Evolutionary conservation across 106 monocot species (phyloP), one percentile per base, ranked within the genome.

Genomic region (Allium cepa): DNA sequence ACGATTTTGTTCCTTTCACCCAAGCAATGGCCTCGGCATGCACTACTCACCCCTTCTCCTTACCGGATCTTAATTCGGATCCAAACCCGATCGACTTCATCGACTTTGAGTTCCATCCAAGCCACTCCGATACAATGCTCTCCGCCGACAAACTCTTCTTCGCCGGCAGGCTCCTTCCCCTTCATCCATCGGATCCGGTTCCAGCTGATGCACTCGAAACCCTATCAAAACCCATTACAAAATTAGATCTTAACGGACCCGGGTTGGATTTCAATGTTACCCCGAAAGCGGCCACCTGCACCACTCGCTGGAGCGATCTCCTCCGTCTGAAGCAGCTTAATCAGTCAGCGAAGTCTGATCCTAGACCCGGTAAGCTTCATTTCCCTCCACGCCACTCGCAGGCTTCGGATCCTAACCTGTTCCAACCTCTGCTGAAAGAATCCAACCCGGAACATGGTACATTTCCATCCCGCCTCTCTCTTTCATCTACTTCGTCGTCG

Each of bases 271-370:
- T 60, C 60, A 26, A 5, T 0, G 60, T 60, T 26, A 17, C 60
- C 60, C 60, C 60, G 18, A 60, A 60, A 18, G 60, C 60, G 9
- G 18, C 60, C 60, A 60, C 60, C 60, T 60, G 60, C 60, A 60
- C 60, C 60, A n/a, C 9, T 8, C 11, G 60, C 4, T 60, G 60
- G 60, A 0, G 60, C n/a, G 60, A 60, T 9, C 60, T 60, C 3
- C 60, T 60, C 60, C 60, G 60, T 18, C 11, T 60, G 18, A 60
- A 60, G 17, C 11, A 8, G 9, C 60, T 17, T 3, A n/a, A 12
- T 3, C 60, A 60, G 26, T 26, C 11, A 56, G 56, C 36, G 3
- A 36, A 36, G 36, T 36, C 36, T 5, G 36, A 36, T 36, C 36
- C 36, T 3, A 36, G 36, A 36, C 1, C 15, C 56, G 12, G 56